These are phyloP conservation scores for Pseudopediastrum boryanum DNA, from an alignment of 139 green algal species.

Conservation along the genomic window DNA sequence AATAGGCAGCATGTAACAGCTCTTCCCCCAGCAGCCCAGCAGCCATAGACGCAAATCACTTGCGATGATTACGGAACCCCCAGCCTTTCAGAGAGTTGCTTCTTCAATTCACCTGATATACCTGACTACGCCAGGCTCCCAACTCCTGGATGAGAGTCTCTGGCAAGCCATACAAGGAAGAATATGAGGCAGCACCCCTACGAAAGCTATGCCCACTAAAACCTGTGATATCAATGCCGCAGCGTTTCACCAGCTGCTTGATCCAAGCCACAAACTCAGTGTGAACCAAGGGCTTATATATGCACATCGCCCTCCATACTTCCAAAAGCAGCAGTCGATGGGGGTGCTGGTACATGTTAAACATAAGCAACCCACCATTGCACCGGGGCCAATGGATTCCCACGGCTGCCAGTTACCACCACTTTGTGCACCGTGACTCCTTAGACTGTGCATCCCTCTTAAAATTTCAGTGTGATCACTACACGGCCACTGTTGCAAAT, in stretches of 20 bases:
- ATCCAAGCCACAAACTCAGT: constrained; percentile 1
- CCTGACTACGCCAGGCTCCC: constrained; percentile 5
- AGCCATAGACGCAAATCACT: not conserved
- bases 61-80: not conserved
- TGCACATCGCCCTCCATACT: not conserved
- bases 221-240: not conserved
- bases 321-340: not conserved
- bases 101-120: constrained; percentile 2
- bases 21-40: not conserved
- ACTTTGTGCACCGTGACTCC: too few species aligned
- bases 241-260: not conserved
- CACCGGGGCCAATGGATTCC: not conserved
- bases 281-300: constrained; percentile 3
- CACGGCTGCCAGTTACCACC: not conserved
- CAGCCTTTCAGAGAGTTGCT: not conserved
- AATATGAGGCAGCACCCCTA: not conserved
- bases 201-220: constrained; percentile 2
- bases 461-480: too few species aligned
- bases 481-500: too few species aligned
- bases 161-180: not conserved
- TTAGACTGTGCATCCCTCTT: too few species aligned
- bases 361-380: not conserved
- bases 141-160: not conserved
- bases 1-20: too few species aligned
- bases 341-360: not conserved